Percentiles rank a stretch among this genome's conserved stretches.
phyloP scores from a whole-genome alignment of 2,329 filamentous ascomycete genomes.

The Aureobasidium pullulans region DNA sequence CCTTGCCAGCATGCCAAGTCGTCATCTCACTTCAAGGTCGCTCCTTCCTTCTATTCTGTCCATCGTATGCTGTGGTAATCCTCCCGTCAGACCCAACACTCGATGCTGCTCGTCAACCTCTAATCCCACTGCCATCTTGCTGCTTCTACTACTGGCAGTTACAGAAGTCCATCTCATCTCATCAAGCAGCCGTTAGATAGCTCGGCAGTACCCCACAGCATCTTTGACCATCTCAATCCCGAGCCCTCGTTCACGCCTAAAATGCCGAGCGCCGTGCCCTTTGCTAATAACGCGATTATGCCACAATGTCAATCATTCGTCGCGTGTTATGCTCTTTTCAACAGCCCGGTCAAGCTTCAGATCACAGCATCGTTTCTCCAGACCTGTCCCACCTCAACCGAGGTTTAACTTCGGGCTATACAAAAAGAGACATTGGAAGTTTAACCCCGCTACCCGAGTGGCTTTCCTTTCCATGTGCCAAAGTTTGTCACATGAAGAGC shows the following conservation, averaged over 20 bases:
- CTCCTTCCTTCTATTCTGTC: not conserved
- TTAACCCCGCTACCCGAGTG: slow-evolving; percentile 5
- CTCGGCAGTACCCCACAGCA: slow-evolving; percentile 5
- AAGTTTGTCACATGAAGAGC: not conserved
- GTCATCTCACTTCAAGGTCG: not conserved
- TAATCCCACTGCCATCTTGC: not conserved
- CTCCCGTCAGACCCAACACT: too few relatives aligned
- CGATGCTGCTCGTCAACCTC: not conserved
- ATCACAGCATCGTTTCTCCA: too few relatives aligned
- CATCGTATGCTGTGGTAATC: not conserved
- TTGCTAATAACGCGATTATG: not conserved
- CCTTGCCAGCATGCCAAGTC: not conserved
- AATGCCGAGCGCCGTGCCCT: not conserved
- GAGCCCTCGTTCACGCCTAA: not conserved
- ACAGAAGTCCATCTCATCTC: not conserved
- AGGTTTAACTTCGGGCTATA: not conserved
- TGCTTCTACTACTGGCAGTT: not conserved
- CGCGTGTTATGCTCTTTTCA: too few relatives aligned
- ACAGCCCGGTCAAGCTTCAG: too few relatives aligned
- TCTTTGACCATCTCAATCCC: not conserved
- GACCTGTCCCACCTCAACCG: too few relatives aligned
- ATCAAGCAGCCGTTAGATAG: not conserved
- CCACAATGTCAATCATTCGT: not conserved
- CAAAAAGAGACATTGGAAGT: not conserved
- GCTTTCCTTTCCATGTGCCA: not conserved